phyloP scores from a whole-genome alignment of 176 grass and related monocot genomes.

The Calamus simplicifolius region DNA sequence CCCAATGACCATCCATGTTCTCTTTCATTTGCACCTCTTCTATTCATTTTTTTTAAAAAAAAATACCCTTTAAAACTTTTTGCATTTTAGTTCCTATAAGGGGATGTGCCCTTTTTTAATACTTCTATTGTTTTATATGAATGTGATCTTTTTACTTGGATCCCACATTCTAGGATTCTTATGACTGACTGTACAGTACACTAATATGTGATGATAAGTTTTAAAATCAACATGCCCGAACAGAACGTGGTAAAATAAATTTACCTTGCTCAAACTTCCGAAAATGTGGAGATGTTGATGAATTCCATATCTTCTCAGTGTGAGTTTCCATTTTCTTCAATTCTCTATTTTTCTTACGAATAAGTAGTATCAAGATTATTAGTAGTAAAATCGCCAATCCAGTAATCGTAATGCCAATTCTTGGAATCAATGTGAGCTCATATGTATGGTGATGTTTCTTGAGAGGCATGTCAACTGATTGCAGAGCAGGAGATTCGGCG shows the following conservation, averaged over 20 bases:
- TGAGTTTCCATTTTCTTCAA: conserved; percentile 46
- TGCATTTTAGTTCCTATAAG: too few species aligned
- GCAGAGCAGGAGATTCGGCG: conserved; percentile 35
- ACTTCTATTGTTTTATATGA: too few species aligned
- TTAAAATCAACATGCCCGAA: too few species aligned
- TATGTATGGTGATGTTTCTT: conserved; percentile 35
- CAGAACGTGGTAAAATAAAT: background rate
- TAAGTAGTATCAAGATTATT: conserved; percentile 53
- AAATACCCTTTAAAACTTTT: too few species aligned
- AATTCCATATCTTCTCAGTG: conserved; percentile 40
- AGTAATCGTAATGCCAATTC: conserved; percentile 89
- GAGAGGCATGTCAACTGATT: conserved; percentile 24
- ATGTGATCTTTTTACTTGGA: too few species aligned
- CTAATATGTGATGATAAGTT: too few species aligned
- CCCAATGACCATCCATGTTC: too few species aligned
- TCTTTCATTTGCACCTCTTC: too few species aligned
- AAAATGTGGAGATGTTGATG: conserved; percentile 40
- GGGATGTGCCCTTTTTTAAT: too few species aligned
- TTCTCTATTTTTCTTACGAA: conserved; percentile 69
- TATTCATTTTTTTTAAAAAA: too few species aligned
- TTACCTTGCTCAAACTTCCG: conserved; percentile 74
- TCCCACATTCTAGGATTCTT: too few species aligned
- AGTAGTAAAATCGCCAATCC: conserved; percentile 53
- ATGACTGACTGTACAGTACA: too few species aligned
- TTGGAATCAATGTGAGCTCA: conserved; percentile 59